These are phyloP conservation scores for Lithocarpus polystachyus DNA, from an alignment of 306 rosid species.

Conservation along the genomic window DNA sequence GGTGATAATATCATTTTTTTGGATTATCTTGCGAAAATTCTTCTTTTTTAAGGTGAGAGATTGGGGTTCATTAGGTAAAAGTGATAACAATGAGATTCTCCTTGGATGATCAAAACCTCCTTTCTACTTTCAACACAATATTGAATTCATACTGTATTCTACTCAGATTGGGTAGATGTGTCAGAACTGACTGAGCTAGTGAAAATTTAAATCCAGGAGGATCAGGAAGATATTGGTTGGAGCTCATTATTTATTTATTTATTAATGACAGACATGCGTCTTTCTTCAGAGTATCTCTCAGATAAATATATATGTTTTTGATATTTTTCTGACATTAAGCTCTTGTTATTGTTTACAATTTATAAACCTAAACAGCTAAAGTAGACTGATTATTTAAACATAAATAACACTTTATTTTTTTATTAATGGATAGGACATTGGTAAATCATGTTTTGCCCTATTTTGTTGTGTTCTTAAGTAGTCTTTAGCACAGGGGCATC, in stretches of 20 bases:
- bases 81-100: constrained; percentile 27
- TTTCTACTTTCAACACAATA: background rate
- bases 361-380: background rate
- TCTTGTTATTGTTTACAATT: constrained; percentile 10
- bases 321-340: constrained; percentile 15
- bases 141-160: background rate
- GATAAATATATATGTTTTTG: constrained; percentile 4
- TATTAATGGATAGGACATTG: constrained; percentile 4
- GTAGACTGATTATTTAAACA: constrained; percentile 27
- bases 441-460: background rate
- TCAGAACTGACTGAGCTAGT: constrained; percentile 20
- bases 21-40: constrained; percentile 29
- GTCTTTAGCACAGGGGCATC: background rate
- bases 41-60: constrained; percentile 1
- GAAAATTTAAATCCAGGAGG: constrained; percentile 36
- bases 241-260: background rate
- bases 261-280: constrained; percentile 21
- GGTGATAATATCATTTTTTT: constrained; percentile 21
- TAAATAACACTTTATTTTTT: constrained; percentile 1
- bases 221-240: constrained; percentile 18
- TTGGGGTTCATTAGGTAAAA: constrained; percentile 28
- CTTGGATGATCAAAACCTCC: background rate
- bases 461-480: background rate
- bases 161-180: constrained; percentile 6
- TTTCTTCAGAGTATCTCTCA: constrained; percentile 16